Evolutionary conservation across 78 protist genomes (phyloP), one percentile per base, ranked within the genome.

Genomic region (Chrysochromulina tobinii): DNA sequence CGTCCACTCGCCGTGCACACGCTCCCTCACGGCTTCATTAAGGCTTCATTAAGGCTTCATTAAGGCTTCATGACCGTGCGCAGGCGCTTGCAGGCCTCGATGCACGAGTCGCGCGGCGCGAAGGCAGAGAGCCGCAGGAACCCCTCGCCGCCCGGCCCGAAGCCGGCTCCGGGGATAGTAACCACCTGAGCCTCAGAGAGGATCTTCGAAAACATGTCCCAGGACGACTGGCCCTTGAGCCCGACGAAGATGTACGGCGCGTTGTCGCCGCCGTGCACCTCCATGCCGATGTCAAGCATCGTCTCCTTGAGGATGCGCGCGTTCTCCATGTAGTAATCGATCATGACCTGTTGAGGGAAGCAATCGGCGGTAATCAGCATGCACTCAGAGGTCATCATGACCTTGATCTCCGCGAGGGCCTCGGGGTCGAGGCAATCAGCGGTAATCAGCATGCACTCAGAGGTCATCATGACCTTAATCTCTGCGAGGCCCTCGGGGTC

Each of bases 131-230:
- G 53, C 25, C 88, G 88, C 27, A 83, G 88, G 69, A 83, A 83
- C 54, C 88, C 88, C 88, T 83, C 88, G 88, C 88, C 88, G 66
- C 69, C 88, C 3, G 88, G 88, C 21, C 88, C 88, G 54, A 83
- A 83, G 25, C 88, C 88, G 25, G 88, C 66, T 48, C 88, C 88
- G 25, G 88, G 88, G n/a, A 58, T 83, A 14, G 69, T 57, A 15
- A 83, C 69, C 25, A 83, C 88, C 69, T 83, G 69, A 18, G 88
- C 88, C 55, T 21, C 20, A 67, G 55, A 67, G n/a, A 83, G 53
- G 14, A 83, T 25, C 5, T 83, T 1, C 20, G 88, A 57, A 68
- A 83, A 83, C 69, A 83, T 58, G 17, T 83, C 88, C 88, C 88
- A 83, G 23, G 88, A 83, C 8, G 38, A 9, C 23, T 15, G 2